These are phyloP conservation scores for Vickermania ingenoplastis DNA, from an alignment of 208 protist species.

Conservation along the genomic window DNA sequence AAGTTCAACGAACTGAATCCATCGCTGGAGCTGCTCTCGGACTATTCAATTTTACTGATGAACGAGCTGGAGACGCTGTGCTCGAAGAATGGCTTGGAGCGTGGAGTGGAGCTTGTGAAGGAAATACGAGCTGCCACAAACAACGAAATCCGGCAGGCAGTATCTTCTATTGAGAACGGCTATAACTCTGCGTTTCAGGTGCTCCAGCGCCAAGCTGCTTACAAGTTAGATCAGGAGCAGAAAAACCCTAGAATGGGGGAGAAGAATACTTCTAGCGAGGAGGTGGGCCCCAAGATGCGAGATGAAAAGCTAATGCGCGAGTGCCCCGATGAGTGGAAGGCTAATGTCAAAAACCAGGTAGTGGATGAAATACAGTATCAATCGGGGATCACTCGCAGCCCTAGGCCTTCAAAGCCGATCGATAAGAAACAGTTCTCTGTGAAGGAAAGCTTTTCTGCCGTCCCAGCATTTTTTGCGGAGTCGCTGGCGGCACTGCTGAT, in stretches of 20 bases:
- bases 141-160: constrained; percentile 47
- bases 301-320: constrained; percentile 4
- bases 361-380: constrained; percentile 6
- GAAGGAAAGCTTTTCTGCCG: constrained; percentile 34
- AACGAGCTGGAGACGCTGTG: constrained; percentile 47
- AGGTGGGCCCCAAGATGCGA: background rate
- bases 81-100: constrained; percentile 14
- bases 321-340: constrained; percentile 17
- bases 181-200: constrained; percentile 68
- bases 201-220: constrained; percentile 20
- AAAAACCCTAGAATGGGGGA: background rate
- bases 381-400: background rate
- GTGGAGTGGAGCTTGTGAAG: constrained; percentile 29
- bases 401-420: background rate
- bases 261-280: background rate
- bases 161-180: constrained; percentile 55
- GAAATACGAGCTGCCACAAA: constrained; percentile 49
- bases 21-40: constrained; percentile 60
- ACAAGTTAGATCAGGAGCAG: background rate
- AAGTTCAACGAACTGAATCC: constrained; percentile 37
- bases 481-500: constrained; percentile 57
- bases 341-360: constrained; percentile 6
- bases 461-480: constrained; percentile 62
- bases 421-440: constrained; percentile 8
- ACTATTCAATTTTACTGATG: constrained; percentile 42